These are phyloP conservation scores for Paratrimastix pyriformis DNA, from an alignment of 78 protist genomes.

Conservation along the genomic window DNA sequence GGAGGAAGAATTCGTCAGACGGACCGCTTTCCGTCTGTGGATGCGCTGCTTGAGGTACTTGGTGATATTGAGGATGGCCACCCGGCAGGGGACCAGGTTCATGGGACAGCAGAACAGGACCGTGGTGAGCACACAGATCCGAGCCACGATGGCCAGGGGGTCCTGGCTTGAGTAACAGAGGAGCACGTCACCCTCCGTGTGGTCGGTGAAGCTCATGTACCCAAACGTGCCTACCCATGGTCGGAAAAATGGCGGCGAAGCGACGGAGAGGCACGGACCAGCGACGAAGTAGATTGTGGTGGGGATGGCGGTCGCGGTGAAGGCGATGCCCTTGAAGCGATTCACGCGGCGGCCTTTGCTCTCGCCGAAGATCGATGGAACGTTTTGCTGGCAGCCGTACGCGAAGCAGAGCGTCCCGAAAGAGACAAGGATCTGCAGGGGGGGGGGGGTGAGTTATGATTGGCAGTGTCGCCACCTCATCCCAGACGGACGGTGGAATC, in stretches of 20 bases:
- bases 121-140: neutral
- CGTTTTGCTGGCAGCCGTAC: constrained; percentile 1
- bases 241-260: too few species aligned
- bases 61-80: neutral
- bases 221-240: too few species aligned
- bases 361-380: neutral
- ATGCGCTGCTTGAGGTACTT: neutral
- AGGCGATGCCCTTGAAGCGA: neutral
- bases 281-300: neutral
- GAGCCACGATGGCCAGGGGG: neutral
- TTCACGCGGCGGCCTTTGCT: neutral
- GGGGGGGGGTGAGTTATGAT: too few species aligned
- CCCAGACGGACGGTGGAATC: too few species aligned
- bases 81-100: neutral
- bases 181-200: neutral
- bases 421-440: neutral
- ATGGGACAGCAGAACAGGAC: constrained; percentile 6
- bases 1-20: too few species aligned
- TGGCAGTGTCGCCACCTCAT: neutral
- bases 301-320: neutral
- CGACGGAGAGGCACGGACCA: neutral
- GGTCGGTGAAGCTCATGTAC: neutral
- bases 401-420: neutral
- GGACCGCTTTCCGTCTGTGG: too few species aligned
- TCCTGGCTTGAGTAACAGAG: neutral